Percentiles rank a stretch among this genome's conserved stretches.
These are phyloP conservation scores for Colletotrichum orbiculare DNA, from an alignment of 2,329 filamentous ascomycete genomes.

Conservation along the genomic window DNA sequence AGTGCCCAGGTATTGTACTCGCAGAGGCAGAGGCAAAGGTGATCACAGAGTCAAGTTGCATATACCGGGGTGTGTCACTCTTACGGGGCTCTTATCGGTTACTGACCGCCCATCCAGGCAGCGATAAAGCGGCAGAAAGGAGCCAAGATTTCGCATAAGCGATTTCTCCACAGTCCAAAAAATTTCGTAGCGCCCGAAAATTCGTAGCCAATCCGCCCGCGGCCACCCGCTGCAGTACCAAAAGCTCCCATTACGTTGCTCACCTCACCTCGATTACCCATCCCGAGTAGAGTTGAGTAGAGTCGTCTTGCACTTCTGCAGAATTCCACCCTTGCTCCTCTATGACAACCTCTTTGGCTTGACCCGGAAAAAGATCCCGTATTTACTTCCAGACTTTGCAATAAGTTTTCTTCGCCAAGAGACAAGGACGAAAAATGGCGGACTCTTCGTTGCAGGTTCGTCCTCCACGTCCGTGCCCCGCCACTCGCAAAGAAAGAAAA, in stretches of 20 bases:
- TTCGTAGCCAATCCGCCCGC: constrained; percentile 36
- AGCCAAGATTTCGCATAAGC: constrained; percentile 39
- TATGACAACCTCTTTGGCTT: not conserved
- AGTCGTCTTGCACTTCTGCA: not conserved
- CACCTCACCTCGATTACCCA: not conserved
- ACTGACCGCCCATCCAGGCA: constrained; percentile 24
- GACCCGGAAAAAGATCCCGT: not conserved
- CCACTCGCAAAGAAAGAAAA: constrained; percentile 24
- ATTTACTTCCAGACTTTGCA: not conserved
- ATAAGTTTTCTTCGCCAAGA: not conserved
- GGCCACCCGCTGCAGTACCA: constrained; percentile 10
- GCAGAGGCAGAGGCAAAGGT: no score
- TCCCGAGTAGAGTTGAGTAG: constrained; percentile 8
- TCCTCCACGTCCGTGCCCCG: constrained; percentile 41
- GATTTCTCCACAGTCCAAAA: constrained; percentile 39
- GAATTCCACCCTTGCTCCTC: constrained; percentile 6
- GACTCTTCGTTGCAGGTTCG: constrained; percentile 60
- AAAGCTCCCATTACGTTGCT: constrained; percentile 20
- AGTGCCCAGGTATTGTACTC: no score
- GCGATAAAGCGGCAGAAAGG: constrained; percentile 25
- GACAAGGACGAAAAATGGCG: constrained; percentile 47
- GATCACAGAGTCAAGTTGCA: not conserved
- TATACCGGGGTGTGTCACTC: constrained; percentile 27
- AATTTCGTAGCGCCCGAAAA: constrained; percentile 37
- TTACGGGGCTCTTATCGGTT: constrained; percentile 3